Evolutionary conservation across 2,329 filamentous ascomycete genomes (phyloP), one percentile per base, ranked within the genome.

Genomic region (Beauveria pseudobassiana): DNA sequence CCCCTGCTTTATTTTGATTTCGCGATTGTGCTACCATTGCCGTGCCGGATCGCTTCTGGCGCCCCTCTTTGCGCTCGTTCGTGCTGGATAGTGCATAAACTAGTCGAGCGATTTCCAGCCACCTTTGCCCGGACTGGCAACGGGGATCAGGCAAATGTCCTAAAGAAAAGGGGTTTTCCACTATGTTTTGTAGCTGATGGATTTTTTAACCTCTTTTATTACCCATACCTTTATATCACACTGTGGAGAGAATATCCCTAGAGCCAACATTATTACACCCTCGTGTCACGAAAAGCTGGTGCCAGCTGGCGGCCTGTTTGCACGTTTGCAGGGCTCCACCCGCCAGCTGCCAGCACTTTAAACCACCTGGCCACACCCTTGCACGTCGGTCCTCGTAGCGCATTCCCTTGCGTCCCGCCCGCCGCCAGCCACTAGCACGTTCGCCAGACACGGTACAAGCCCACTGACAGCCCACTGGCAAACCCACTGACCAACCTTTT

Each of bases 261-360:
- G 14, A 38, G 34, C 14, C 34, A 38, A 38, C 34, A 16, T 38
- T 38, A 38, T 34, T 16, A 38, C 30, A 34, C 30, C 30, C 34
- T 38, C 12, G 5, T 38, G 5, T 38, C n/a, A 8, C 49, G 30
- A 20, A 34, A 22, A 40, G 14, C 20, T 18, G 2, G 38, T 5
- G 52, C 38, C 51, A 42, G 24, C 40, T 18, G 53, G 40, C 54
- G 18, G 8, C n/a, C 43, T 9, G 55, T 49, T 49, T 58, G 43
- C 45, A 30, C 43, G 28, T 40, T 48, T 48, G 45, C 45, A 48
- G 12, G 28, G 42, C 24, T 22, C 24, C 56, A 40, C 55, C 30
- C n/a, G 18, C 53, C 34, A 50, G 46, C 56, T 59, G 56, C 46
- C 56, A 51, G 56, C 56, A 59, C 56, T 59, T 42, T 59, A 59